A percentile compares a stretch with the other conserved stretches of the same genome.
phyloP scores from a whole-genome alignment of 306 rosid species.

The Echinosophora koreensis region DNA sequence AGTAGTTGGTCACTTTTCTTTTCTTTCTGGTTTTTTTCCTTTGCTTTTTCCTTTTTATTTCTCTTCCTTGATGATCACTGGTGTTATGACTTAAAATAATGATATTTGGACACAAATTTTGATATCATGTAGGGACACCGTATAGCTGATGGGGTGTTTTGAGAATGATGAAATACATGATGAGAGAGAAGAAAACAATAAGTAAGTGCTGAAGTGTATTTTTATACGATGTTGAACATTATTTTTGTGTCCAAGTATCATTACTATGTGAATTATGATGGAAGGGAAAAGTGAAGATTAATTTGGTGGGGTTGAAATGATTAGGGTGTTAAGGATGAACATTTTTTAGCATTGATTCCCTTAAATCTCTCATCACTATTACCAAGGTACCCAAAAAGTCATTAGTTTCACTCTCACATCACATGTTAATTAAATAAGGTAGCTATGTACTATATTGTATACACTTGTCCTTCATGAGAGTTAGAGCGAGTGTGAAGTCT shows the following conservation, averaged over 20 bases:
- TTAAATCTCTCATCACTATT: slow-evolving; percentile 31
- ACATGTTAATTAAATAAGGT: slow-evolving; percentile 34
- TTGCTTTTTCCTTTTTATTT: neutral
- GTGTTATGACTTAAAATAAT: neutral
- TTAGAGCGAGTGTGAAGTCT: neutral
- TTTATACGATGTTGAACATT: too few species aligned
- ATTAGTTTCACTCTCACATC: slow-evolving; percentile 22
- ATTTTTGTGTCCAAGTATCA: too few species aligned
- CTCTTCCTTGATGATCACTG: neutral
- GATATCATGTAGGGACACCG: too few species aligned
- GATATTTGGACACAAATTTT: too few species aligned
- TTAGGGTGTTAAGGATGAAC: slow-evolving; percentile 55
- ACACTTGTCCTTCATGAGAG: neutral
- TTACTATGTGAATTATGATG: neutral
- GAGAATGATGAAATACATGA: too few species aligned
- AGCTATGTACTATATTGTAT: neutral
- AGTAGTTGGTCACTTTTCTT: slow-evolving; percentile 25
- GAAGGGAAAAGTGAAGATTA: slow-evolving; percentile 34
- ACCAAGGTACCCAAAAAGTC: slow-evolving; percentile 42
- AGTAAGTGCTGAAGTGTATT: too few species aligned
- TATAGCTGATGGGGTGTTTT: too few species aligned
- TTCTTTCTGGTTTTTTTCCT: neutral
- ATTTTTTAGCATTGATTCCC: slow-evolving; percentile 46
- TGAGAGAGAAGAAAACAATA: too few species aligned
- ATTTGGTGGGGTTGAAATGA: slow-evolving; percentile 67